Percentiles rank a stretch among this genome's conserved stretches.
These are phyloP conservation scores for Tylopilus sp. DNA, from an alignment of 768 basidiomycete species.

Conservation along the genomic window DNA sequence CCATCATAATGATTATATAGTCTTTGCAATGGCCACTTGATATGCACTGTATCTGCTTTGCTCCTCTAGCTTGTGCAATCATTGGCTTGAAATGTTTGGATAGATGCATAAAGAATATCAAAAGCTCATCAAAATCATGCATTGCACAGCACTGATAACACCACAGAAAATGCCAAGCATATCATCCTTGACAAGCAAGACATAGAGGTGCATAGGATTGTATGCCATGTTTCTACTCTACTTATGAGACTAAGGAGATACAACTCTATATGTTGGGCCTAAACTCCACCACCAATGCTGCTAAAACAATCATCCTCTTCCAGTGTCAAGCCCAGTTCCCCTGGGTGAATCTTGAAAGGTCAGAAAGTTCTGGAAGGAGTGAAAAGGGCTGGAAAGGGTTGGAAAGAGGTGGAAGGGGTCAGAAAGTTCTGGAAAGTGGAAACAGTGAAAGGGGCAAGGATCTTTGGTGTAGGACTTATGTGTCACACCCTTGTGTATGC, in stretches of 20 bases:
- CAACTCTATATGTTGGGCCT: conserved; percentile 65
- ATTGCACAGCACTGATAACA: conserved; percentile 60
- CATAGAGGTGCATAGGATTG: conserved; percentile 42
- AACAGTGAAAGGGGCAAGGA: no score
- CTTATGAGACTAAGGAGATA: conserved; percentile 54
- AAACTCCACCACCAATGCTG: conserved; percentile 81
- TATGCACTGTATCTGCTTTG: conserved; percentile 90
- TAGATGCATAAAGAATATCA: conserved; percentile 60
- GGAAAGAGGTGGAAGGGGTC: no score
- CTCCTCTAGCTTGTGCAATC: conserved; percentile 98
- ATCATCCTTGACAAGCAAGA: conserved; percentile 67
- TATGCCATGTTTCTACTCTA: not conserved
- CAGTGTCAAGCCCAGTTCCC: no score
- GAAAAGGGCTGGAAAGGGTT: no score
- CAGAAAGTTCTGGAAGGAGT: no score
- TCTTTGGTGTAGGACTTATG: no score
- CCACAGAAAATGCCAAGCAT: conserved; percentile 45
- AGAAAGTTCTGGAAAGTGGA: no score
- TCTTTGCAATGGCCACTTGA: conserved; percentile 84
- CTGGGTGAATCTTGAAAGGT: no score
- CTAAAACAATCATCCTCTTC: conserved; percentile 78
- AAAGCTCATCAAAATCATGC: conserved; percentile 62
- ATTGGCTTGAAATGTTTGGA: conserved; percentile 81
- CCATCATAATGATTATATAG: conserved; percentile 38
- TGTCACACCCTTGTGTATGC: no score